Evolutionary conservation across 164 flowering plant species (phyloP).

Genomic region (Tinospora cordifolia): DNA sequence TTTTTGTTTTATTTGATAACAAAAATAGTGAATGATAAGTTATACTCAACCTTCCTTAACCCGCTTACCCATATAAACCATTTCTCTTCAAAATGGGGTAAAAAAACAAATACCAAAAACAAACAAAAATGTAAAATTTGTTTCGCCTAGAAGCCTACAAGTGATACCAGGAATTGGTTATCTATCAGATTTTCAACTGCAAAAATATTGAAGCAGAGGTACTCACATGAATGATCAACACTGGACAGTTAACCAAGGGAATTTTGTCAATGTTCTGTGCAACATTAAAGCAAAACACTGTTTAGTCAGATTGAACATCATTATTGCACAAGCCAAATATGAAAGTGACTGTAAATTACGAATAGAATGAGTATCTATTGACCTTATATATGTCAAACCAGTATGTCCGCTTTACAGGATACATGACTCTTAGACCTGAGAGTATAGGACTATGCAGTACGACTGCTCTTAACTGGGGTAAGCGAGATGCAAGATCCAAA

Average conservation of each 20-base stretch:
- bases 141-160: no score
- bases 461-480: slow-evolving; percentile 71
- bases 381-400: slow-evolving; percentile 99
- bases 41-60: no score
- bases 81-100: no score
- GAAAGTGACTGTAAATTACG: not conserved
- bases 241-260: slow-evolving; percentile 66
- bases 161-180: no score
- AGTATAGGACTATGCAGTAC: slow-evolving; percentile 86
- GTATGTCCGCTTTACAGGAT: slow-evolving; percentile 82
- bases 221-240: slow-evolving; percentile 85
- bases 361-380: not conserved
- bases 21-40: no score
- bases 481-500: slow-evolving; percentile 68
- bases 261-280: slow-evolving; percentile 90
- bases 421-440: slow-evolving; percentile 94
- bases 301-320: slow-evolving; percentile 5
- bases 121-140: no score
- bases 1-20: no score
- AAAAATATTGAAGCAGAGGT: slow-evolving; percentile 5
- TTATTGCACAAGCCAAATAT: not conserved
- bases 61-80: no score
- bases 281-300: slow-evolving; percentile 17
- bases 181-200: not conserved
- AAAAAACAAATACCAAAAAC: no score